A percentile compares a stretch with the other conserved stretches of the same genome.
Conservation (phyloP, 495 filamentous ascomycete genomes). For the Podospora fimiseda region DNA sequence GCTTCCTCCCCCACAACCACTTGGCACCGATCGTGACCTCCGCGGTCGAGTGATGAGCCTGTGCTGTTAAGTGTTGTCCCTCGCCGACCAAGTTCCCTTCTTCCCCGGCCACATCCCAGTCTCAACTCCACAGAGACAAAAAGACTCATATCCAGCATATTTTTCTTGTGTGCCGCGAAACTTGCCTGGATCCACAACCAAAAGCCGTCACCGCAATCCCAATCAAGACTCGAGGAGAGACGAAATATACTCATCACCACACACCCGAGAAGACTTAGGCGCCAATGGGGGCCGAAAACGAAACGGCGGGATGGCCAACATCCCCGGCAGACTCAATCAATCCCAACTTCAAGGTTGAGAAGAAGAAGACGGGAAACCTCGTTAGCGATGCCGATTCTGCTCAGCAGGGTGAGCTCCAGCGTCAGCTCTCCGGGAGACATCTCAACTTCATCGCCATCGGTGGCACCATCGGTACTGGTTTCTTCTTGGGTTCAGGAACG, state of each 20-base stretch:
- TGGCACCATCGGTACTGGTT: constrained; percentile 68
- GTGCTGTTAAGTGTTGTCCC: not conserved
- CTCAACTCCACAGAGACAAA: no score
- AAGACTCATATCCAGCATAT: no score
- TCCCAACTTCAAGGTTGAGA: not conserved
- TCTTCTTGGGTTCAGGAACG: constrained; percentile 65
- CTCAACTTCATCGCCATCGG: constrained; percentile 62
- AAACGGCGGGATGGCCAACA: not conserved
- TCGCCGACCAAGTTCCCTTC: not conserved
- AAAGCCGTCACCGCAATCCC: no score
- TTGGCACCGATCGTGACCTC: no score
- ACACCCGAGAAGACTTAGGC: not conserved
- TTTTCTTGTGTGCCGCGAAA: no score
- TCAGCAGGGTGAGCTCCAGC: constrained; percentile 19
- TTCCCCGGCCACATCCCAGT: not conserved
- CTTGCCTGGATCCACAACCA: no score
- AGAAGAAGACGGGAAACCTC: not conserved
- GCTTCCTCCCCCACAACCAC: no score
- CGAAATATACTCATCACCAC: not conserved
- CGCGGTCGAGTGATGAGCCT: no score
- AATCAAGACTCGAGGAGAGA: not conserved
- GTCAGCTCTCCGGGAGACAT: constrained; percentile 38
- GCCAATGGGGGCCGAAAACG: not conserved
- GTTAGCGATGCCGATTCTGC: constrained; percentile 13
- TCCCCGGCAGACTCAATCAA: not conserved